Evolutionary conservation across 768 basidiomycete species (phyloP).

Genomic region (Xerocomellus intermedius): DNA sequence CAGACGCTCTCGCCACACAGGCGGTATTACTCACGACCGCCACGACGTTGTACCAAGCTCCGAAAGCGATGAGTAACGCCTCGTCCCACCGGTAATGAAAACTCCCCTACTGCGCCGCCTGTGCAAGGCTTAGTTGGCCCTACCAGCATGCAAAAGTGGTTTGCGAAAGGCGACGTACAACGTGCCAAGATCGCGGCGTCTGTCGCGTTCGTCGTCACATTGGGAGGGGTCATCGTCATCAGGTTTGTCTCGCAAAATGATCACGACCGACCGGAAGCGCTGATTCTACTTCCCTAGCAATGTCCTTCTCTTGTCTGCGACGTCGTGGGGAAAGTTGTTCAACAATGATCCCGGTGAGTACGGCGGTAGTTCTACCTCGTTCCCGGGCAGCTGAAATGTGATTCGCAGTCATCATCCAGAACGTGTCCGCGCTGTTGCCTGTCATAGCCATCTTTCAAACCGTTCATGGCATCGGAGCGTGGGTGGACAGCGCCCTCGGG

Average conservation of each 20-base stretch:
- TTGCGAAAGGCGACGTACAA: conserved; percentile 14
- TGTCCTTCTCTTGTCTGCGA: conserved; percentile 43
- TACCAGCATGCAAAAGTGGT: conserved; percentile 24
- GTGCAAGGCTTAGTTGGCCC: background rate
- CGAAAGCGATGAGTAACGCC: conserved; percentile 17
- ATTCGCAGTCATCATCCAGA: conserved; percentile 37
- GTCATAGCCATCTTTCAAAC: conserved; percentile 29
- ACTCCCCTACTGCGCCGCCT: background rate
- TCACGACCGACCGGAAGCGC: background rate
- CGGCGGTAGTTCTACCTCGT: background rate
- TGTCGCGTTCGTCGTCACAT: conserved; percentile 16
- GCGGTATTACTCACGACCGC: conserved; percentile 25
- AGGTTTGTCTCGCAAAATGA: background rate
- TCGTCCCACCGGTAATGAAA: conserved; percentile 28
- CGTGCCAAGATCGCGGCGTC: conserved; percentile 19
- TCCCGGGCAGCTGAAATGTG: background rate
- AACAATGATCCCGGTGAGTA: conserved; percentile 48
- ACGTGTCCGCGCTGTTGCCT: conserved; percentile 54
- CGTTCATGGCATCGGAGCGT: conserved; percentile 21
- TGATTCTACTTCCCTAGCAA: conserved; percentile 26
- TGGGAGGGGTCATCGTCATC: conserved; percentile 14
- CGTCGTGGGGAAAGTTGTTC: conserved; percentile 58
- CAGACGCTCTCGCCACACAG: conserved; percentile 25
- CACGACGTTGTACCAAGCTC: conserved; percentile 24
- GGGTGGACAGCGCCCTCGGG: conserved; percentile 18